These are phyloP conservation scores for Podospora appendiculata DNA, from an alignment of 495 filamentous ascomycete genomes.

Conservation along the genomic window DNA sequence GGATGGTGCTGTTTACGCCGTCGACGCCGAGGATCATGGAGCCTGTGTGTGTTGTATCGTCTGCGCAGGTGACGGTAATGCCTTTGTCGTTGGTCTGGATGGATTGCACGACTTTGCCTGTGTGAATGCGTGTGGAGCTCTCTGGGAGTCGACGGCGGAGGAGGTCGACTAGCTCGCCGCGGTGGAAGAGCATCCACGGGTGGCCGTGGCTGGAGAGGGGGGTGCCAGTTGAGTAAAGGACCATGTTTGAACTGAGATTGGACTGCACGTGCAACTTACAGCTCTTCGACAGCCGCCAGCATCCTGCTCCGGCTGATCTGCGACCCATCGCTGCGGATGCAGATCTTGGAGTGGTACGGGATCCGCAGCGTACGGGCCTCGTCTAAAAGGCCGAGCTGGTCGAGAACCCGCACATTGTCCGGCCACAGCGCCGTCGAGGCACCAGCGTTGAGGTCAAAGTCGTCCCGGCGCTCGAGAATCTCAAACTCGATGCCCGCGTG, in stretches of 20 bases:
- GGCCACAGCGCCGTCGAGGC: conserved; percentile 27
- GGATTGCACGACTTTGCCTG: background rate
- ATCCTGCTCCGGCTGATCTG: background rate
- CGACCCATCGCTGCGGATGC: background rate
- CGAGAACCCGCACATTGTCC: conserved; percentile 29
- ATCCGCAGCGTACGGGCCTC: background rate
- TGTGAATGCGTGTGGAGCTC: background rate
- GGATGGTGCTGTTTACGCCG: conserved; percentile 37
- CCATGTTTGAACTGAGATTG: no score
- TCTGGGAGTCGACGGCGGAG: background rate
- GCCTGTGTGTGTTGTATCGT: conserved; percentile 32
- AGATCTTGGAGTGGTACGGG: background rate
- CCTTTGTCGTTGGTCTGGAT: background rate
- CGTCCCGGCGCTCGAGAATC: conserved; percentile 32
- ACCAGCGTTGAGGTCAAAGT: conserved; percentile 25
- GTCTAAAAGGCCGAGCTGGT: conserved; percentile 33
- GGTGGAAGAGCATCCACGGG: conserved; percentile 2
- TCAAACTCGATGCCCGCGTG: conserved; percentile 37
- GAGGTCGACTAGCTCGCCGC: conserved; percentile 1
- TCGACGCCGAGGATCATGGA: conserved; percentile 44
- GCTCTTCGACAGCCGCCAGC: conserved; percentile 22
- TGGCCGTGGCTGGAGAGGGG: background rate
- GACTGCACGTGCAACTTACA: background rate
- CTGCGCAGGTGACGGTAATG: conserved; percentile 20
- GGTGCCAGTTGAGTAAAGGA: no score